Conservation (phyloP, 2,329 filamentous ascomycete species). For the Botryosphaeria dothidea region DNA sequence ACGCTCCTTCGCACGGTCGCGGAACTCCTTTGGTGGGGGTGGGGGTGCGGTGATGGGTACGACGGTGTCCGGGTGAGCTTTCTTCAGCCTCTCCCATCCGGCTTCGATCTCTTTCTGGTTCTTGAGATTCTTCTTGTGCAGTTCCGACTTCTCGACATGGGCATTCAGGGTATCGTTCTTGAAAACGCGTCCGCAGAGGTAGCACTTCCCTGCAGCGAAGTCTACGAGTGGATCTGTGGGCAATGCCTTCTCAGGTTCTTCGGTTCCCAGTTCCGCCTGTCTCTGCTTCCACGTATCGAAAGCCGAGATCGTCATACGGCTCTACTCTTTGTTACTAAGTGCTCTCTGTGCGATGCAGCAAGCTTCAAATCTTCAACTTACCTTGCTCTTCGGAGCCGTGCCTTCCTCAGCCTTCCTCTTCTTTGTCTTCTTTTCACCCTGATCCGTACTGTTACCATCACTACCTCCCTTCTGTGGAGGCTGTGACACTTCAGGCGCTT, state of each 20-base stretch:
- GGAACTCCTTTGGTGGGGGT: constrained; percentile 1
- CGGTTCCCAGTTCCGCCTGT: constrained; percentile 2
- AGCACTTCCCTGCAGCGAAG: constrained; percentile 3
- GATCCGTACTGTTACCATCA: neutral
- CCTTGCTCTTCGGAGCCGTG: neutral
- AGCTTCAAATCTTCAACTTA: neutral
- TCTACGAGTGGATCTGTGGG: constrained; percentile 9
- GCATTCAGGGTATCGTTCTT: constrained; percentile 5
- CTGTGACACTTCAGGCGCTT: neutral
- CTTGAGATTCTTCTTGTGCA: constrained; percentile 13
- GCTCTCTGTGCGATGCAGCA: neutral
- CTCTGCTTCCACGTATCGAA: constrained; percentile 10
- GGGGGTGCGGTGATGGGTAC: neutral
- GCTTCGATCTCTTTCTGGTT: constrained; percentile 9
- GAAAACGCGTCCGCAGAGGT: constrained; percentile 16
- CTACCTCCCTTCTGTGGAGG: neutral
- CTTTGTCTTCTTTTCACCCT: constrained; percentile 13
- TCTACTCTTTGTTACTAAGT: neutral
- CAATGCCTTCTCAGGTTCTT: neutral
- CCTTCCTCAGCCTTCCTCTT: constrained; percentile 17
- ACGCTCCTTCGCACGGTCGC: constrained; percentile 16
- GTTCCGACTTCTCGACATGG: constrained; percentile 8
- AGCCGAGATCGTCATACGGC: neutral
- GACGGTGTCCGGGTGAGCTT: constrained; percentile 5
- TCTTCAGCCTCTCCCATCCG: constrained; percentile 15